A percentile compares a stretch with the other conserved stretches of the same genome.
Evolutionary conservation across 2,329 filamentous ascomycete species (phyloP).

Genomic region (Talaromyces sp.): DNA sequence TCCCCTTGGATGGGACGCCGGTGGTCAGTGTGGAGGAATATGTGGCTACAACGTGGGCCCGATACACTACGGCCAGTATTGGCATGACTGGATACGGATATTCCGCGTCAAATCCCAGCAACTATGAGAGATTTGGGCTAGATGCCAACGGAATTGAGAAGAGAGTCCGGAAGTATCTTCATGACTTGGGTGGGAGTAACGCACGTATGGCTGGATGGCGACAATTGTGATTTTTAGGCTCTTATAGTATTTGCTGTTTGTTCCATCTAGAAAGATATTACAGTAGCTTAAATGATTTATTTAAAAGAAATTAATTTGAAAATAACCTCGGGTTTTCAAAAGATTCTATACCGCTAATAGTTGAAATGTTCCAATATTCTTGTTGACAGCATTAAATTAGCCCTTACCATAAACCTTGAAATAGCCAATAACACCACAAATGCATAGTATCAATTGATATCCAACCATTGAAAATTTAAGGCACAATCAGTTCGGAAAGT

Average conservation of each 20-base stretch:
- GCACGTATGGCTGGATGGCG: constrained; percentile 9
- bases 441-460: too few species aligned
- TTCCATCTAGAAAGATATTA: too few species aligned
- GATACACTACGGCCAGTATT: constrained; percentile 18
- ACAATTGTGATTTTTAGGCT: not conserved
- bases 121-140: constrained; percentile 12
- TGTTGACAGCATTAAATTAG: too few species aligned
- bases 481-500: not conserved
- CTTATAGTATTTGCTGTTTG: too few species aligned
- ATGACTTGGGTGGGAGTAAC: constrained; percentile 4
- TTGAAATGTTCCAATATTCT: too few species aligned
- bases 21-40: constrained; percentile 72
- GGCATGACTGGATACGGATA: constrained; percentile 18
- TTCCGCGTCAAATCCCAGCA: constrained; percentile 14
- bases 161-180: constrained; percentile 4
- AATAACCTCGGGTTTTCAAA: too few species aligned
- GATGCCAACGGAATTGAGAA: constrained; percentile 5
- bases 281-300: too few species aligned
- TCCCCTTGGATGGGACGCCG: constrained; percentile 76
- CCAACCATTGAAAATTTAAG: not conserved
- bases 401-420: too few species aligned
- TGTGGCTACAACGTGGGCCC: constrained; percentile 11
- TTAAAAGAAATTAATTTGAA: too few species aligned
- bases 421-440: too few species aligned
- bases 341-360: too few species aligned